These are phyloP conservation scores for Mycena pura DNA, from an alignment of 768 basidiomycete species.

Conservation along the genomic window DNA sequence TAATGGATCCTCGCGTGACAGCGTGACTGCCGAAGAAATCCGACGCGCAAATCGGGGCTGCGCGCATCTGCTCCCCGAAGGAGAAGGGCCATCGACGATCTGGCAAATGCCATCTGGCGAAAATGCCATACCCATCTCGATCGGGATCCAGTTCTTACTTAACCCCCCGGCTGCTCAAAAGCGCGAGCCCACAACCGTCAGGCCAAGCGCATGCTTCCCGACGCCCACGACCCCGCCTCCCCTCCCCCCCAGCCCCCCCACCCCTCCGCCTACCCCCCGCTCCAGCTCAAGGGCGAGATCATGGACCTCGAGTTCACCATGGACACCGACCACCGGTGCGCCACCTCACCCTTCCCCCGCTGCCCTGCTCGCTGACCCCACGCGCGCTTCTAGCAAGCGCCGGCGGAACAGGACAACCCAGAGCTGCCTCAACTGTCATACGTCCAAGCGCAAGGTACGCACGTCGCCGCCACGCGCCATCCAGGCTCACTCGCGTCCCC, in stretches of 20 bases:
- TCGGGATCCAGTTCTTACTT: not conserved
- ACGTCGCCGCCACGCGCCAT: conserved; percentile 6
- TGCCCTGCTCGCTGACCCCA: too few species aligned
- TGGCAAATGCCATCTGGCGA: too few species aligned
- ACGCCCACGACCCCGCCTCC: not conserved
- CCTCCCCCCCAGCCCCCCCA: not conserved
- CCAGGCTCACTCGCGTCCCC: conserved; percentile 3
- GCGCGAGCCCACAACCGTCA: not conserved
- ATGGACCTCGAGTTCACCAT: conserved; percentile 80
- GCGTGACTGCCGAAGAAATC: not conserved
- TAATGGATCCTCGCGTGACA: not conserved
- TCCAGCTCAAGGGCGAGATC: conserved; percentile 77
- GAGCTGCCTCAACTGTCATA: conserved; percentile 89
- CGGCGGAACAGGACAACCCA: conserved; percentile 93
- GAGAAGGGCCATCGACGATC: not conserved
- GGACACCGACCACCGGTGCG: conserved; percentile 72
- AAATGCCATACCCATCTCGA: not conserved
- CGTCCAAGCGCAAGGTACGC: conserved; percentile 88
- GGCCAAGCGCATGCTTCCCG: not conserved
- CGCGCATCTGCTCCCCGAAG: not conserved
- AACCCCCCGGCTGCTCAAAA: not conserved
- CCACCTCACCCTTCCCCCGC: not conserved
- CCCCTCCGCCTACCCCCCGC: conserved; percentile 46
- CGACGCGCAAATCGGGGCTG: not conserved
- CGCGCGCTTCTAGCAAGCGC: conserved; percentile 60